Evolutionary conservation across 495 filamentous ascomycete species (phyloP), one percentile per base, ranked within the genome.

Genomic region (Aspergillus panamensis): DNA sequence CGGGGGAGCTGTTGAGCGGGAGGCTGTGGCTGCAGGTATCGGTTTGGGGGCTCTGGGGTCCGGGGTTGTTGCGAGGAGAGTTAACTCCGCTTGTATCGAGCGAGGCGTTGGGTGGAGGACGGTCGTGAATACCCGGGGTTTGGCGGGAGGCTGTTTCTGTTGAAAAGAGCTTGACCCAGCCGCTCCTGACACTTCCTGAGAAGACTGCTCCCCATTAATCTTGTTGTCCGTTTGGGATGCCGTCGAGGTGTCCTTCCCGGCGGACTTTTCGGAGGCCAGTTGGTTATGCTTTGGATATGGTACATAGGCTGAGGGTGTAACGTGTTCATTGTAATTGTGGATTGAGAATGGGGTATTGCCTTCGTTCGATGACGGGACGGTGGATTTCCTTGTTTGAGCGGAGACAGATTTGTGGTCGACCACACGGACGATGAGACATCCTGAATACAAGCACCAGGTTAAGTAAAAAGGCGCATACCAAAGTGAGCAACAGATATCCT

Each of bases 341-440:
- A 99, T 84, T 4, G 91, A 96, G 59, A 89, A 93, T 6, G 87
- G 87, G 0, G 80, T 77, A 33, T 87, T 87, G 53, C 74, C 84
- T 44, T 84, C 81, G 50, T 81, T 82, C 8, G 82, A 75, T n/a
- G 69, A 66, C 2, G 74, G 66, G 0, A 70, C 60, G 6, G 82
- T 81, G 20, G 83, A 73, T 50, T 85, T 84, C 53, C 67, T 69
- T 68, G 82, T 61, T 76, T 73, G 73, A 43, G 84, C 78, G 31
- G 83, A 79, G 3, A 76, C 80, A 6, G 87, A 86, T 51, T 86
- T 87, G 71, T 96, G 88, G 73, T 97, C 89, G 59, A 94, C 81
- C 5, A 97, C 78, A 67, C 96, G 86, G 44, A 97, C 92, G 59
- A 99, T 97, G 50, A 99, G 79, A 67, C 93, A 96, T 17, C 89